A percentile compares a stretch with the other conserved stretches of the same genome.
Conservation (phyloP, 176 grass and related monocot genomes). For the Microstegium vimineum region DNA sequence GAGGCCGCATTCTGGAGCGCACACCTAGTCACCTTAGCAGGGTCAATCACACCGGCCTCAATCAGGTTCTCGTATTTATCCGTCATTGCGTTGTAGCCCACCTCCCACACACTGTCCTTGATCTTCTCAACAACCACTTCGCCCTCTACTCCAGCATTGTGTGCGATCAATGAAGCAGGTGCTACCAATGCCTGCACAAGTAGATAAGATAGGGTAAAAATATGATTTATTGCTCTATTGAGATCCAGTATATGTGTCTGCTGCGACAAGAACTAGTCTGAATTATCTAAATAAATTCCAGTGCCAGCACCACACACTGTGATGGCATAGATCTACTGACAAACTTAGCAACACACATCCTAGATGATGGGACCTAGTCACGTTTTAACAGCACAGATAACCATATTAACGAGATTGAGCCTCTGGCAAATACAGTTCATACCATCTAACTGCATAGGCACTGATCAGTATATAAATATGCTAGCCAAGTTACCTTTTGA, state of each 20-base stretch:
- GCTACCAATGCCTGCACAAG: conserved; percentile 46
- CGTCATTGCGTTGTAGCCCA: conserved; percentile 52
- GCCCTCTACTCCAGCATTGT: conserved; percentile 58
- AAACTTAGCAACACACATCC: neutral
- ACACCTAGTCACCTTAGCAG: conserved; percentile 60
- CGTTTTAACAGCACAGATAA: neutral
- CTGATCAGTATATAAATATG: neutral
- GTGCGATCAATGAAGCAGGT: conserved; percentile 49
- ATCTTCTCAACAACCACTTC: conserved; percentile 70
- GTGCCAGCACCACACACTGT: neutral
- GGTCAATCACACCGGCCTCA: conserved; percentile 49
- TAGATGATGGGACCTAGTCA: neutral
- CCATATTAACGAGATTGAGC: neutral
- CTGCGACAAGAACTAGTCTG: neutral
- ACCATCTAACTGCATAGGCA: neutral
- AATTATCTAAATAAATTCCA: neutral
- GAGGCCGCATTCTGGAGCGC: conserved; percentile 57
- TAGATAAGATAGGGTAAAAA: neutral
- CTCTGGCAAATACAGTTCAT: neutral
- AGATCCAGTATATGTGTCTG: neutral
- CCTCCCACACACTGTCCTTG: conserved; percentile 41
- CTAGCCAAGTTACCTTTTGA: conserved; percentile 44
- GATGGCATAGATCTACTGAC: neutral
- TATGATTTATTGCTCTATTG: neutral
- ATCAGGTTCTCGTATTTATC: conserved; percentile 61